Conservation (phyloP, 768 basidiomycete species). For the Galerina sulciceps region DNA sequence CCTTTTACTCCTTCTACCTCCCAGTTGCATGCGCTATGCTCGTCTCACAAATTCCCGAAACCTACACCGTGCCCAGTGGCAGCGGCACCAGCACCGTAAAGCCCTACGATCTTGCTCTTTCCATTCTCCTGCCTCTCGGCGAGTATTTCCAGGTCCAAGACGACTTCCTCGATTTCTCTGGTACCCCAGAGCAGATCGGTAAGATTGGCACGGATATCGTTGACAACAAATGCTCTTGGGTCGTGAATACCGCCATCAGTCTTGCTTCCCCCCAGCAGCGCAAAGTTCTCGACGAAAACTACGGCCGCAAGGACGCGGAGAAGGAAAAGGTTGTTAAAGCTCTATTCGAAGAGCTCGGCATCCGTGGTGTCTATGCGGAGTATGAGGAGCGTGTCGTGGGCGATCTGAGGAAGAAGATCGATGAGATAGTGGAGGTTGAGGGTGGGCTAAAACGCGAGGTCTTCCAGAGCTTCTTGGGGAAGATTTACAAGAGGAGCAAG, state of each 20-base stretch:
- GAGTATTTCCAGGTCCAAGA: conserved; percentile 99
- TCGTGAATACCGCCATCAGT: conserved; percentile 83
- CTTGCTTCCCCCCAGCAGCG: conserved; percentile 60
- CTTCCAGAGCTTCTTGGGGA: conserved; percentile 84
- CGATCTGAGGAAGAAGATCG: conserved; percentile 71
- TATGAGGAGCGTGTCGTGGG: conserved; percentile 83
- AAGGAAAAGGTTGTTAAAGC: conserved; percentile 56
- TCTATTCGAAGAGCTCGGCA: conserved; percentile 72
- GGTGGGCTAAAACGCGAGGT: conserved; percentile 63
- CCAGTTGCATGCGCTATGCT: conserved; percentile 95
- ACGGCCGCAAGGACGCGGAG: conserved; percentile 52
- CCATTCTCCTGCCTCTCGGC: conserved; percentile 89
- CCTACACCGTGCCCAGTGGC: conserved; percentile 38
- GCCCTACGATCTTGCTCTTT: conserved; percentile 59
- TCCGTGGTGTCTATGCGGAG: conserved; percentile 66
- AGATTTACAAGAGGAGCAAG: conserved; percentile 76
- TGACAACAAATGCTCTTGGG: conserved; percentile 99
- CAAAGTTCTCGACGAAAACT: conserved; percentile 57
- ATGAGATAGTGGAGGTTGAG: conserved; percentile 67
- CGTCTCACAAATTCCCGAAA: conserved; percentile 63
- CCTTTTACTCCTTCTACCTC: conserved; percentile 98
- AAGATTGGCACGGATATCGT: conserved; percentile 98
- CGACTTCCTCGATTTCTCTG: conserved; percentile 94
- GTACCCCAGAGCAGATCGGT: conserved; percentile 88
- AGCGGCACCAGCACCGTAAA: conserved; percentile 15